Conservation (phyloP, 148 eudicot genomes). For the Camellia lanceoleosa region DNA sequence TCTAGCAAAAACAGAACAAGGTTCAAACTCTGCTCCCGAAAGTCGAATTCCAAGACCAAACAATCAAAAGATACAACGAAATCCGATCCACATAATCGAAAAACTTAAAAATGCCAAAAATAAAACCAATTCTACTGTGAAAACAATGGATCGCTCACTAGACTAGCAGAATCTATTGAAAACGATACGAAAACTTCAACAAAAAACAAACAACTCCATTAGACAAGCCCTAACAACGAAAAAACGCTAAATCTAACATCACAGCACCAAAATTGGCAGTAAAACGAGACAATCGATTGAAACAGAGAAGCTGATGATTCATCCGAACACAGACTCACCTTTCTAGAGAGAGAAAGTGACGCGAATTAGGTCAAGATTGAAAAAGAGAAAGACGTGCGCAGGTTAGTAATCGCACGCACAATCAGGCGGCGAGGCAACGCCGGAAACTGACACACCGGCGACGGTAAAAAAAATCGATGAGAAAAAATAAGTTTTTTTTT, state of each 20-base stretch:
- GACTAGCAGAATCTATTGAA: conserved; percentile 17
- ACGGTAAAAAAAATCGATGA: neutral
- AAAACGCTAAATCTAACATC: conserved; percentile 27
- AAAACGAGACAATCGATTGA: conserved; percentile 7
- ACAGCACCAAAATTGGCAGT: conserved; percentile 35
- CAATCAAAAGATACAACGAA: conserved; percentile 5
- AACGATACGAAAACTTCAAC: conserved; percentile 17
- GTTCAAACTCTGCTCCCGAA: neutral
- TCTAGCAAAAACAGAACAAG: neutral
- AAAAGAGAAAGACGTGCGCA: conserved; percentile 8
- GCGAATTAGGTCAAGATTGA: conserved; percentile 13
- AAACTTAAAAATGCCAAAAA: conserved; percentile 2
- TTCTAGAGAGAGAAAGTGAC: neutral
- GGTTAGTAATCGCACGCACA: conserved; percentile 20
- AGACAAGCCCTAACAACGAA: conserved; percentile 18
- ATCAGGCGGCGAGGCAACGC: conserved; percentile 9
- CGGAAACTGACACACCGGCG: conserved; percentile 25
- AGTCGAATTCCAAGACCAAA: neutral
- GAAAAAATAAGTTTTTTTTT: neutral
- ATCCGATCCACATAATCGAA: neutral
- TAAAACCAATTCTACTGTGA: conserved; percentile 19
- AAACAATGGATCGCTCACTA: conserved; percentile 43
- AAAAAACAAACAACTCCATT: conserved; percentile 6
- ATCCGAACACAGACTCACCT: conserved; percentile 16
- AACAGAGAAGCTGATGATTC: conserved; percentile 12